Percentiles rank a stretch among this genome's conserved stretches.
These are phyloP conservation scores for Rhodotorula paludigena DNA, from an alignment of 768 basidiomycete species.

Conservation along the genomic window DNA sequence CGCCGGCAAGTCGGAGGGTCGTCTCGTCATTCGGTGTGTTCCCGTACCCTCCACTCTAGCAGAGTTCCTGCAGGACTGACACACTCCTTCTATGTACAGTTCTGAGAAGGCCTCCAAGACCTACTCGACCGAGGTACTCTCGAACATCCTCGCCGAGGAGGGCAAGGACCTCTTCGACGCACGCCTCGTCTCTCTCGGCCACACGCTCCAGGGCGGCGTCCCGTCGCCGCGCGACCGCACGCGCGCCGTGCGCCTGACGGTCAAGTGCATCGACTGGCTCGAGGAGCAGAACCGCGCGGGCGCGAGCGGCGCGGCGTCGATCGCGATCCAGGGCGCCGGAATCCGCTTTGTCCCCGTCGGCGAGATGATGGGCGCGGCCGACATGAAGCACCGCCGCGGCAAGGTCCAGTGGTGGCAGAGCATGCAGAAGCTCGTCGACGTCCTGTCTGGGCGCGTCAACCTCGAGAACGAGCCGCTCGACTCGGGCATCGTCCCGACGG, in stretches of 20 bases:
- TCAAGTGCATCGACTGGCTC: slow-evolving; percentile 91
- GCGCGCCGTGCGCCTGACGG: slow-evolving; percentile 78
- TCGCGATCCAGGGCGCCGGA: slow-evolving; percentile 78
- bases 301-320: slow-evolving; percentile 56
- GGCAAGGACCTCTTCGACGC: slow-evolving; percentile 89
- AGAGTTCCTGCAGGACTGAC: neutral
- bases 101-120: slow-evolving; percentile 80
- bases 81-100: slow-evolving; percentile 48
- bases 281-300: slow-evolving; percentile 58
- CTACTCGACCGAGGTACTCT: slow-evolving; percentile 86
- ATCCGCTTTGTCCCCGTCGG: slow-evolving; percentile 77
- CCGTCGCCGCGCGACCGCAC: slow-evolving; percentile 92
- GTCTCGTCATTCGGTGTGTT: slow-evolving; percentile 79
- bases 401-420: slow-evolving; percentile 42
- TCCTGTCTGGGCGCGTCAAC: slow-evolving; percentile 29
- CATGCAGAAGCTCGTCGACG: slow-evolving; percentile 34
- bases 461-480: slow-evolving; percentile 31
- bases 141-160: slow-evolving; percentile 90
- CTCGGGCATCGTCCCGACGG: slow-evolving; percentile 10
- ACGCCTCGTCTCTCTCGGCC: slow-evolving; percentile 89
- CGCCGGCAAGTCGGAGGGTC: slow-evolving; percentile 85
- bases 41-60: neutral
- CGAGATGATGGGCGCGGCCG: slow-evolving; percentile 78
- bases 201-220: slow-evolving; percentile 91
- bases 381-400: slow-evolving; percentile 75